Base-by-base conservation (phyloP, 2,329 filamentous ascomycete species). In the Emydomyces testavorans region DNA sequence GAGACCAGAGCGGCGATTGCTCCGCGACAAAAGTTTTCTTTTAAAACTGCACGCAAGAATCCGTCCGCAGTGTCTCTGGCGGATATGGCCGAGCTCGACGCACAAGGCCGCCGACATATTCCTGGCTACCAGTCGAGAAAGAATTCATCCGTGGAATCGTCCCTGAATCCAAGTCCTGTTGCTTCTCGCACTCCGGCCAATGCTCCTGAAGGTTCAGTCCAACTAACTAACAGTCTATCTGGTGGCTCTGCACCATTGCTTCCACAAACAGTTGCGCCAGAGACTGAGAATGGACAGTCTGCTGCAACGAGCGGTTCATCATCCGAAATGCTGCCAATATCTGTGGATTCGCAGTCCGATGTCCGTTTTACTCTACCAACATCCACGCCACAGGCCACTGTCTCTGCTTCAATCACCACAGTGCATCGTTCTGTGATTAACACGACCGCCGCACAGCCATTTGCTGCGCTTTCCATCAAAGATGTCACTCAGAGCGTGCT, bases 1-100 rank as follows among this genome's bases (percentile, higher is more conserved):
- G 76, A 81, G 50, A 80, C 79, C 6, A 77, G 81, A 13, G 74
- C 78, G 32, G 76, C 75, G 18, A 76, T 86, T 46, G 78, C 79
- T 0, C 86, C 88, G 6, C 84, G 82, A 56, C 77, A 80, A 8
- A 86, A 87, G 52, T 95, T 95, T 66, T 78, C 83, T 46, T 95
- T 95, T 72, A 93, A 81, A 60, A 71, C 70, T 36, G 52, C 53
- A 3, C 70, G 68, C 51, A 79, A 77, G 53, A 77, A 73, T 51
- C 57, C 65, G 1, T 73, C 73, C 6, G 71, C 75, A 5, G 72
- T 78, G 41, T 78, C 75, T 16, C 58, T 51, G 15, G 42, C 51
- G 21, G 51, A 53, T 37, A 75, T 76, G 32, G 75, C 74, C 4
- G 72, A 77, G 49, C 56, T 79, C 13, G 71, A 74, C 13, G 63